Conservation (phyloP, 306 rosid genomes). For the Sophora flavescens region DNA sequence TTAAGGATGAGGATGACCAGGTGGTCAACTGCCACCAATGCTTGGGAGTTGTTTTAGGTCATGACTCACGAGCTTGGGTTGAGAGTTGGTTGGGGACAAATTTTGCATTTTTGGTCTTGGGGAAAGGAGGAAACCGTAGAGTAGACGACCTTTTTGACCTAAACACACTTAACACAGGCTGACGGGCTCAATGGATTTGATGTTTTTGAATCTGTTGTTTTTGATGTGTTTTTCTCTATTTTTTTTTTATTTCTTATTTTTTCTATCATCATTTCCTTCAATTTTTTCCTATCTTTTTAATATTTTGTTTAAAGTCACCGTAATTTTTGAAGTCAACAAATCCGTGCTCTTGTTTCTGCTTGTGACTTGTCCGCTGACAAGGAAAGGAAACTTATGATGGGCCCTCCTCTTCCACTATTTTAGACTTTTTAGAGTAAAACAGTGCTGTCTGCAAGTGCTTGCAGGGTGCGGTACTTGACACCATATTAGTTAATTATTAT, state of each 20-base stretch:
- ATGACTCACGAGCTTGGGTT: constrained; percentile 16
- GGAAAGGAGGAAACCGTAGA: background rate
- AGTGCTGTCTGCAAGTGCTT: background rate
- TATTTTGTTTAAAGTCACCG: too few relatives aligned
- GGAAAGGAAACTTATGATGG: constrained; percentile 32
- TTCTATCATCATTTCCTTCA: too few relatives aligned
- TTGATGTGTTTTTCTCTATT: too few relatives aligned
- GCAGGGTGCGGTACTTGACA: background rate
- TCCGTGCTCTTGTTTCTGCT: constrained; percentile 31
- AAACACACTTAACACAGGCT: too few relatives aligned
- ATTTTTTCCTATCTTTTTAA: too few relatives aligned
- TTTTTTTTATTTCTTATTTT: too few relatives aligned
- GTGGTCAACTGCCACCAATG: constrained; percentile 35
- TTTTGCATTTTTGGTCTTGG: background rate
- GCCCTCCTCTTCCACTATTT: background rate
- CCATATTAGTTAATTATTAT: background rate
- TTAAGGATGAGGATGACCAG: constrained; percentile 5
- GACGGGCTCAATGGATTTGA: too few relatives aligned
- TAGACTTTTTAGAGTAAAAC: background rate
- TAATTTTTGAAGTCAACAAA: too few relatives aligned
- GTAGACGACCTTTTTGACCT: constrained; percentile 48
- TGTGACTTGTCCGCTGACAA: constrained; percentile 14
- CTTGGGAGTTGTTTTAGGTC: constrained; percentile 26
- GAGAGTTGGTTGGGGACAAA: constrained; percentile 36
- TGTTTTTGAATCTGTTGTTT: too few relatives aligned